phyloP scores from a whole-genome alignment of 306 rosid genomes.

The Dalbergia cochinchinensis region DNA sequence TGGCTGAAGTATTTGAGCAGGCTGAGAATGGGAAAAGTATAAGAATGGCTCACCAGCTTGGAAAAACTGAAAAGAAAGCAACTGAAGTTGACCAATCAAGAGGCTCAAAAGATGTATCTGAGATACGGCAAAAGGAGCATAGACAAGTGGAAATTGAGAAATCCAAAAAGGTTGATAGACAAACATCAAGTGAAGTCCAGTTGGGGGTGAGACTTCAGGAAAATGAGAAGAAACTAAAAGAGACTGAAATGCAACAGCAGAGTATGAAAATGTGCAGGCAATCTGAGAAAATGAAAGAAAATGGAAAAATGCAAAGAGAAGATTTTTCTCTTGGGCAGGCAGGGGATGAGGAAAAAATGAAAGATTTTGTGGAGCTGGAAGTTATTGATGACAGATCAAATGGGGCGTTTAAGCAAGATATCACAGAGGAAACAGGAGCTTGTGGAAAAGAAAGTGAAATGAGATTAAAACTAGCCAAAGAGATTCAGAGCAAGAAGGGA shows the following conservation, averaged over 20 bases:
- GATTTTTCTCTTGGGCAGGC: slow-evolving; percentile 44
- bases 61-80: slow-evolving; percentile 44
- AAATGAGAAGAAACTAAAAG: slow-evolving; percentile 49
- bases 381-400: slow-evolving; percentile 42
- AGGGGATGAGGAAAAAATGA: slow-evolving; percentile 44
- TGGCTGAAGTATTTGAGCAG: slow-evolving; percentile 45
- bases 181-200: slow-evolving; percentile 48
- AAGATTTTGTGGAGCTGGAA: slow-evolving; percentile 48
- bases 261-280: slow-evolving; percentile 40
- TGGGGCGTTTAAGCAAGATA: slow-evolving; percentile 40
- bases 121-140: slow-evolving; percentile 50
- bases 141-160: slow-evolving; percentile 37
- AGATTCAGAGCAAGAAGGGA: slow-evolving; percentile 45
- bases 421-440: slow-evolving; percentile 16
- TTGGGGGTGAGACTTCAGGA: slow-evolving; percentile 50
- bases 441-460: slow-evolving; percentile 49
- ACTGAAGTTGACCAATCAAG: slow-evolving; percentile 43
- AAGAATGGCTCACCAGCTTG: slow-evolving; percentile 40
- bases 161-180: slow-evolving; percentile 46
- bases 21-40: slow-evolving; percentile 45
- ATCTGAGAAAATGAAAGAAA: slow-evolving; percentile 46
- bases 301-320: slow-evolving; percentile 44
- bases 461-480: slow-evolving; percentile 47
- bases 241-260: slow-evolving; percentile 38
- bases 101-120: slow-evolving; percentile 40